Conservation (phyloP, 2,329 filamentous ascomycete species). For the Fusarium tricinctum region DNA sequence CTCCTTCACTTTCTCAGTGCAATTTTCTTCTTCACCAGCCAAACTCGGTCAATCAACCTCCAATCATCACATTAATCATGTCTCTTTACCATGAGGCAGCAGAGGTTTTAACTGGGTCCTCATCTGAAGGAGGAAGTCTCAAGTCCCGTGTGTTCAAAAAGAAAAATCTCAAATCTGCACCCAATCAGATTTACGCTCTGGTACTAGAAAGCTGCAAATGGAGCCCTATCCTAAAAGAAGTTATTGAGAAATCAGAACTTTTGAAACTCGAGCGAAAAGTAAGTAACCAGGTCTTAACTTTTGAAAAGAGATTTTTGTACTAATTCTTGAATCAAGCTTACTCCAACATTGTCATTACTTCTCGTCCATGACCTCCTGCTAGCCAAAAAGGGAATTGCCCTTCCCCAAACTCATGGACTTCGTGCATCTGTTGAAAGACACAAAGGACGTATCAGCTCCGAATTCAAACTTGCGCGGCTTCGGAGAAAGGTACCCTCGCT, state of each 20-base stretch:
- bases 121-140: slow-evolving; percentile 77
- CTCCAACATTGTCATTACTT: slow-evolving; percentile 82
- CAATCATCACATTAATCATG: slow-evolving; percentile 66
- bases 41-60: slow-evolving; percentile 1
- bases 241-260: slow-evolving; percentile 85
- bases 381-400: slow-evolving; percentile 83
- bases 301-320: not conserved
- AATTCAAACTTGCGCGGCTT: slow-evolving; percentile 85
- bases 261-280: slow-evolving; percentile 89
- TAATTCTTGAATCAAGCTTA: slow-evolving; percentile 69
- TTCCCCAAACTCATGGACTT: slow-evolving; percentile 83
- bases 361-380: slow-evolving; percentile 89
- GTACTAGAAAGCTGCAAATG: slow-evolving; percentile 91
- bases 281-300: slow-evolving; percentile 34
- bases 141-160: slow-evolving; percentile 87
- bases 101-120: slow-evolving; percentile 74
- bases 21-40: slow-evolving; percentile 37
- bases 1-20: slow-evolving; percentile 4
- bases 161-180: slow-evolving; percentile 80
- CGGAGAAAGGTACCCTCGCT: slow-evolving; percentile 77
- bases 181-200: slow-evolving; percentile 87
- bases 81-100: slow-evolving; percentile 96
- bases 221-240: slow-evolving; percentile 86
- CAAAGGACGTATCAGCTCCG: slow-evolving; percentile 82
- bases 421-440: slow-evolving; percentile 82